Evolutionary conservation across 2,329 filamentous ascomycete genomes (phyloP), one percentile per base, ranked within the genome.

Genomic region (Pyrenochaeta sp.): DNA sequence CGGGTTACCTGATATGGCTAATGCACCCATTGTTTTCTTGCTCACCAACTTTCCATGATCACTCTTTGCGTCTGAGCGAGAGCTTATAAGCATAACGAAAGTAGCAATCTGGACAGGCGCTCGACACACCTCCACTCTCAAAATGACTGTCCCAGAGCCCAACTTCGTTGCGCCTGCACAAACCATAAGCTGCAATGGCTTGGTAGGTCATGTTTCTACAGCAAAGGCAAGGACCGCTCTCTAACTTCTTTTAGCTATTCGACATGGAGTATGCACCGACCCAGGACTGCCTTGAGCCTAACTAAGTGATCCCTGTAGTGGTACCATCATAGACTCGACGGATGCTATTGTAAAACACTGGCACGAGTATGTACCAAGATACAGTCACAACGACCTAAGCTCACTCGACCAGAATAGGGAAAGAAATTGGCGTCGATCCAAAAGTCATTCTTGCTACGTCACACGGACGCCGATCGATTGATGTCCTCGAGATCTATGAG

Each of bases 391-490:
- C 21, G 13, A 7, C 27, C 10, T 7, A 34, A 21, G 30, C 51
- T 63, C 13, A 65, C 31, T 13, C 14, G 9, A 27, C 37, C 61
- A 90, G 87, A n/a, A 81, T 92, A 54, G 92, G 88, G 35, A 80
- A 82, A 7, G 89, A 96, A 67, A 87, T 97, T 61, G 89, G 89
- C 17, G 86, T 96, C 15, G 84, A 90, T 55, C 89, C 90, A n/a
- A 80, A 86, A 34, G 82, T 87, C 31, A 97, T 99, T 60, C 81
- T 97, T 18, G 82, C 90, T 61, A 96, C 90, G 7, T 96, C 91
- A 4, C 94, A 99, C 72, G 94, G 94, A 50, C 84, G 93, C 47
- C 80, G 94, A 45, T 90, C 86, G 56, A 96, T 97, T 63, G 94
- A 99, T 61, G 85, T 88, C 3, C 79, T 99, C 45, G 83, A 83